Conservation (phyloP, 768 basidiomycete genomes). For the Tulasnella sp. region DNA sequence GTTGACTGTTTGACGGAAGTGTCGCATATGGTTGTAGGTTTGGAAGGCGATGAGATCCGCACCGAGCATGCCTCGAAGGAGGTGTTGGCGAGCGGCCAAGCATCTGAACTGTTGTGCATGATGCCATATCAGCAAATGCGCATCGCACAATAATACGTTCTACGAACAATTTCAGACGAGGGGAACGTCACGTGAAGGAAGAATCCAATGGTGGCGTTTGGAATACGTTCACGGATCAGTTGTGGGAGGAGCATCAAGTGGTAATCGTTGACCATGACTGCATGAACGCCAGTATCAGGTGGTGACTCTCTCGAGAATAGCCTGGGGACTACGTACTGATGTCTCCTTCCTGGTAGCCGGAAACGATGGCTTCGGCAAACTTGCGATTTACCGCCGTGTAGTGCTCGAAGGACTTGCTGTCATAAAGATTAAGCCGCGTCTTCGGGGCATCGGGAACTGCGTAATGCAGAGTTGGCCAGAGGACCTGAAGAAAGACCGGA, state of each 20-base stretch:
- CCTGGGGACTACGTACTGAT: constrained; percentile 55
- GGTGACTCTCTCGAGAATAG: constrained; percentile 26
- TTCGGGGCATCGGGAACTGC: constrained; percentile 86
- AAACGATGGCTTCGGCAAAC: constrained; percentile 83
- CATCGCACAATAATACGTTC: neutral
- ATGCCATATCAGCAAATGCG: neutral
- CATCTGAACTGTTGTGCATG: constrained; percentile 20
- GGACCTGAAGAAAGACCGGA: constrained; percentile 48
- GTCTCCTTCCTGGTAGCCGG: constrained; percentile 84
- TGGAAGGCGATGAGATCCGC: constrained; percentile 95
- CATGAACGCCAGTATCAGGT: neutral
- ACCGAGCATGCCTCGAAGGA: constrained; percentile 86
- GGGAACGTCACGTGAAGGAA: constrained; percentile 98
- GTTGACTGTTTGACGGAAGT: constrained; percentile 83
- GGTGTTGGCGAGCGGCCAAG: constrained; percentile 49
- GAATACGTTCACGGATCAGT: constrained; percentile 72
- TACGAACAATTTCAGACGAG: constrained; percentile 71
- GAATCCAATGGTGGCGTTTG: constrained; percentile 79
- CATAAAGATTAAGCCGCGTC: constrained; percentile 73
- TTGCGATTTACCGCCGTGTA: constrained; percentile 89
- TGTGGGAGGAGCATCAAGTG: constrained; percentile 92
- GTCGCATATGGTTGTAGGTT: constrained; percentile 78
- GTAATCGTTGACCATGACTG: constrained; percentile 78
- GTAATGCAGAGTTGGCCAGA: constrained; percentile 88
- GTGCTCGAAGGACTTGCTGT: constrained; percentile 77